Percentiles rank a stretch among this genome's conserved stretches.
phyloP scores from a whole-genome alignment of 345 rosid species.

The Salix caprea region DNA sequence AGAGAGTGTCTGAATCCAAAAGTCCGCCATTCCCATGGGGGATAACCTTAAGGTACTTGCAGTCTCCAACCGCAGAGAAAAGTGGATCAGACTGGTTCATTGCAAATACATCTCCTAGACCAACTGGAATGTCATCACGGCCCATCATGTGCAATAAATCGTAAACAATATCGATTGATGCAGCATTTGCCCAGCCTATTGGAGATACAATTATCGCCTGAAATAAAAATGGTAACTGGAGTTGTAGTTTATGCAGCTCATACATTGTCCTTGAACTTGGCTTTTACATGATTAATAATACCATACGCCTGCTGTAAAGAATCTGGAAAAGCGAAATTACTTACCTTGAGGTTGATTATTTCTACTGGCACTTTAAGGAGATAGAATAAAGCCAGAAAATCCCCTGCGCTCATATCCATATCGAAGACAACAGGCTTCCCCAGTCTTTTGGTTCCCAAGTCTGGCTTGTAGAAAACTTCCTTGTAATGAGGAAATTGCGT shows the following conservation, averaged over 20 bases:
- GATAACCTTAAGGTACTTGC: constrained; percentile 64
- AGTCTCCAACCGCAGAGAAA: constrained; percentile 56
- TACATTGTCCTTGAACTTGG: not conserved
- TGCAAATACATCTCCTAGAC: constrained; percentile 66
- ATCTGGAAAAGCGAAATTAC: not conserved
- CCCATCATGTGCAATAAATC: constrained; percentile 99
- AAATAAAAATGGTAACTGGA: not conserved
- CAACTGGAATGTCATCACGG: constrained; percentile 86
- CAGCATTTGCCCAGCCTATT: constrained; percentile 94
- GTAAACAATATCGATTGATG: constrained; percentile 74
- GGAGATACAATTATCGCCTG: constrained; percentile 87
- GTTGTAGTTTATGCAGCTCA: not conserved
- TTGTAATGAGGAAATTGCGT: constrained; percentile 68
- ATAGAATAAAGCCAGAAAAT: constrained; percentile 72
- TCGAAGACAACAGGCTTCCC: constrained; percentile 84
- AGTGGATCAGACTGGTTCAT: constrained; percentile 59
- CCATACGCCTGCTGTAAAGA: not conserved
- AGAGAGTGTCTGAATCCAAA: constrained; percentile 84
- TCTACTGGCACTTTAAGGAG: constrained; percentile 80
- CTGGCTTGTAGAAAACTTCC: constrained; percentile 55
- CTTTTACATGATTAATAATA: not conserved
- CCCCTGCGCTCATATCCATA: constrained; percentile 97
- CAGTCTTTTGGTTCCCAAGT: constrained; percentile 37
- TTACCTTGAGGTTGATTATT: constrained; percentile 66
- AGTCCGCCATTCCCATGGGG: constrained; percentile 87